Conservation (phyloP, 2,329 filamentous ascomycete genomes). For the Trichophyton schoenleinii region DNA sequence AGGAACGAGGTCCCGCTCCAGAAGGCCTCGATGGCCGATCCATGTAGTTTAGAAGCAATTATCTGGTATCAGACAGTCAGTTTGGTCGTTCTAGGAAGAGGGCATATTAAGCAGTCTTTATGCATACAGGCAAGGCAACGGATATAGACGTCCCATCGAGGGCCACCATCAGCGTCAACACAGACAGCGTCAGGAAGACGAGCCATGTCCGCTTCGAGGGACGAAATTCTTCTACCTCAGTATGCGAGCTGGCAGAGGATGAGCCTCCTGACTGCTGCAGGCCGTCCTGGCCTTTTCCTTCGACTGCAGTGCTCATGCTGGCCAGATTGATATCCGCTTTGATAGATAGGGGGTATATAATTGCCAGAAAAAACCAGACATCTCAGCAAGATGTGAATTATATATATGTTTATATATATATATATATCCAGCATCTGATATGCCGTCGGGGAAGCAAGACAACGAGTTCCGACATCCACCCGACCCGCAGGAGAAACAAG, state of each 20-base stretch:
- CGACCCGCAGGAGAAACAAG: not conserved
- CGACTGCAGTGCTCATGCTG: not conserved
- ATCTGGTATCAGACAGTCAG: conserved; percentile 19
- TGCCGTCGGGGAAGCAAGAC: not conserved
- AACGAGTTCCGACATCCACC: not conserved
- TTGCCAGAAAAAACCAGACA: not conserved
- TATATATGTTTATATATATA: not conserved
- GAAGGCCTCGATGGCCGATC: conserved; percentile 50
- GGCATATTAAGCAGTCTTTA: not conserved
- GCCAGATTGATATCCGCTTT: not conserved
- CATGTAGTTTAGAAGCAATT: conserved; percentile 40
- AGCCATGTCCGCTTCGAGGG: conserved; percentile 28
- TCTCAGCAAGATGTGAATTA: not conserved
- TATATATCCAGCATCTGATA: not conserved
- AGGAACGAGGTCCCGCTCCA: conserved; percentile 61
- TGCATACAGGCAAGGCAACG: conserved; percentile 42
- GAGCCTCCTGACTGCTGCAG: not conserved
- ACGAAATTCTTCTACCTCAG: not conserved
- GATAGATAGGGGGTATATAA: too few relatives aligned
- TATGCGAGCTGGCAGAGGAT: not conserved
- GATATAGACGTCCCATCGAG: conserved; percentile 55
- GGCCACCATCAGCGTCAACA: conserved; percentile 50
- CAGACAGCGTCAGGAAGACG: conserved; percentile 40
- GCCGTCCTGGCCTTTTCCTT: not conserved
- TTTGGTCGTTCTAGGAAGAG: not conserved